Conservation (phyloP, 139 green algal species). For the Chlamydomonas urium region DNA sequence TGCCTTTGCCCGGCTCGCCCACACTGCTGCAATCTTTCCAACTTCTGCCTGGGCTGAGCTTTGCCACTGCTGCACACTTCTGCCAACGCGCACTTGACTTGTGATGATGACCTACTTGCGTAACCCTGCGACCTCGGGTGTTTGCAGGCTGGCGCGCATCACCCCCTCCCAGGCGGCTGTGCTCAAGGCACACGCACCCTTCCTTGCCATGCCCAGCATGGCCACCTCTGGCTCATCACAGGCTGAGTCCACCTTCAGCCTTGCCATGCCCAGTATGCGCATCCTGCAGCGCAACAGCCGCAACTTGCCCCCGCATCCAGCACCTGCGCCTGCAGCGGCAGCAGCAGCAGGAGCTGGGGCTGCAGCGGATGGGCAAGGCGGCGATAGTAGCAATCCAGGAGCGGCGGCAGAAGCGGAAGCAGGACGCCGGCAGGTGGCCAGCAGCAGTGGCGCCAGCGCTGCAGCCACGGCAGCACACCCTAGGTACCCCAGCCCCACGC, state of each 20-base stretch:
- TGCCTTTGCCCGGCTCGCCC: too few relatives aligned
- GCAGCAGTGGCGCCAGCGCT: background rate
- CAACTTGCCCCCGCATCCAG: background rate
- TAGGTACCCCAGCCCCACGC: background rate
- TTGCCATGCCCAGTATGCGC: constrained; percentile 4
- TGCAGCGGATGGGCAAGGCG: too few relatives aligned
- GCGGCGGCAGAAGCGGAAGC: background rate
- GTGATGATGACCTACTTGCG: background rate
- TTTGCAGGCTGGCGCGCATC: background rate
- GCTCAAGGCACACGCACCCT: background rate
- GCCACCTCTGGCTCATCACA: too few relatives aligned
- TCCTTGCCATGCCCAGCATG: background rate
- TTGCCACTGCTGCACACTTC: too few relatives aligned
- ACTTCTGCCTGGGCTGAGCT: too few relatives aligned
- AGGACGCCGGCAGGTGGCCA: background rate
- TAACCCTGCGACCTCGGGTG: background rate
- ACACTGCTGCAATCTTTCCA: too few relatives aligned
- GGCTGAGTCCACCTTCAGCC: too few relatives aligned
- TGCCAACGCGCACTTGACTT: background rate
- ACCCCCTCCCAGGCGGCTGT: background rate
- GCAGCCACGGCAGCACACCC: background rate
- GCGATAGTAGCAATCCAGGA: background rate
- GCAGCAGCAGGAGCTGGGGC: background rate
- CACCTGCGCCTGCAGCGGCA: background rate
- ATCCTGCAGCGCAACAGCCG: constrained; percentile 1